Base-by-base conservation (phyloP, 2,329 filamentous ascomycete genomes). In the Myriosclerotinia duriaeana region DNA sequence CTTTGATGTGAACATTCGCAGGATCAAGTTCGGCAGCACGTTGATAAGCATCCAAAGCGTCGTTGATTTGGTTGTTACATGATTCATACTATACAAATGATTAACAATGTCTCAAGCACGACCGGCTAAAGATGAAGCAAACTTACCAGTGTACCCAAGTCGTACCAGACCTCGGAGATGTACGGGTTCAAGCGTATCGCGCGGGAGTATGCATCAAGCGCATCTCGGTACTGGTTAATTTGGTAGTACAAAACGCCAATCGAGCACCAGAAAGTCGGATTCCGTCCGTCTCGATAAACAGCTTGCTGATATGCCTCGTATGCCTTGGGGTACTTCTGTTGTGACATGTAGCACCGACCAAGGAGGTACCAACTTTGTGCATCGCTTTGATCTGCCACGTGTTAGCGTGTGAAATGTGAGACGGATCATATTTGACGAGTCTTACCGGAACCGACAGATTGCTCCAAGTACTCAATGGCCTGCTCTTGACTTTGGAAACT, bases 161-260 rank as follows among this genome's bases (percentile, higher is more conserved):
- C 95, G 78, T 98, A 99, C 95, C 95, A 99, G 62, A 99, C 95
- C 78, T 99, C 95, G 2, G 93, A 97, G 71, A 99, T 98, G 82
- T 96, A 97, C 6, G 95, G 95, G 77, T 98, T 99, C 74, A 99
- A 80, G 66, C 95, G 90, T 74, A 98, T 99, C 56, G 95, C 95
- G 68, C 95, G 91, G 69, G 93, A 97, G 79, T 98, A 99, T 50
- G 95, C 95, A 81, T 99, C 95, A 64, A 99, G 85, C 3, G 95
- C 95, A 82, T 99, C 95, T 67, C 95, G 89, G 80, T 99, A 99
- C 81, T 99, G 95, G 79, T 98, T 99, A 82, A 99, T 99, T 80
- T 98, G 95, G 80, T 98, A 99, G 79, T 99, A 99, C 68, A 99
- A 85, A 20, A 99, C 95, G 77, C 95, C 95, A 76, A 99, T 99